phyloP scores from a whole-genome alignment of 495 filamentous ascomycete species.

The Penicillium fimorum region DNA sequence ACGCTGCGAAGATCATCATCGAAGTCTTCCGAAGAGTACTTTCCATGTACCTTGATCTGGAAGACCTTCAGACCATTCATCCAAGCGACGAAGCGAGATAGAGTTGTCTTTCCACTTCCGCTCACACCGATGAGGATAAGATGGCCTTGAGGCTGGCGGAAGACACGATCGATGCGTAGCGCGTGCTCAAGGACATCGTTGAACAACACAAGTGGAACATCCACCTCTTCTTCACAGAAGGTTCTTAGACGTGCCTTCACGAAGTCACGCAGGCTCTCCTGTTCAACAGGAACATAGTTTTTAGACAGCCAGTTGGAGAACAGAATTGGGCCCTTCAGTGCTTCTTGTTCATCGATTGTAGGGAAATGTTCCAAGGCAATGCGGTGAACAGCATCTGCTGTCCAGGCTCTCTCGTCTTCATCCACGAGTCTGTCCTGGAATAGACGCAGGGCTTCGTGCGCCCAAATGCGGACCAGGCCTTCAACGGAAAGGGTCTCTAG shows the following conservation, averaged over 20 bases:
- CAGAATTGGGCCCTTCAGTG: conserved; percentile 89
- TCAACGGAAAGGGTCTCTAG: conserved; percentile 84
- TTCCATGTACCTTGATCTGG: conserved; percentile 99
- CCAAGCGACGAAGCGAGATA: conserved; percentile 98
- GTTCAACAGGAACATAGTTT: conserved; percentile 94
- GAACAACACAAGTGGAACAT: conserved; percentile 95
- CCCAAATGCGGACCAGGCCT: conserved; percentile 95
- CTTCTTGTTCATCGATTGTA: conserved; percentile 80
- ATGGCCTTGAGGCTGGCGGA: conserved; percentile 97
- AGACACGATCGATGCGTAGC: conserved; percentile 95
- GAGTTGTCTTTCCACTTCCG: conserved; percentile 95
- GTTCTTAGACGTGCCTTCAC: conserved; percentile 96
- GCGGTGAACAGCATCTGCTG: conserved; percentile 74
- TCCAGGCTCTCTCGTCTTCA: conserved; percentile 96
- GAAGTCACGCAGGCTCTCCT: conserved; percentile 90
- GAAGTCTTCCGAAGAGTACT: conserved; percentile 97
- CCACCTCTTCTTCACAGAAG: conserved; percentile 99
- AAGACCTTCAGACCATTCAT: conserved; percentile 99
- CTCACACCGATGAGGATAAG: conserved; percentile 97
- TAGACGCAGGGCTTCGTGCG: conserved; percentile 90
- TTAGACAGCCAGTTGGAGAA: conserved; percentile 99
- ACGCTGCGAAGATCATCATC: conserved; percentile 96
- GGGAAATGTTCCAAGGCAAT: conserved; percentile 93
- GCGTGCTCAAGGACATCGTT: conserved; percentile 98
- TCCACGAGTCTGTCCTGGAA: conserved; percentile 95